Base-by-base conservation (phyloP, 495 filamentous ascomycete genomes). In the Schizothecium vesticola region DNA sequence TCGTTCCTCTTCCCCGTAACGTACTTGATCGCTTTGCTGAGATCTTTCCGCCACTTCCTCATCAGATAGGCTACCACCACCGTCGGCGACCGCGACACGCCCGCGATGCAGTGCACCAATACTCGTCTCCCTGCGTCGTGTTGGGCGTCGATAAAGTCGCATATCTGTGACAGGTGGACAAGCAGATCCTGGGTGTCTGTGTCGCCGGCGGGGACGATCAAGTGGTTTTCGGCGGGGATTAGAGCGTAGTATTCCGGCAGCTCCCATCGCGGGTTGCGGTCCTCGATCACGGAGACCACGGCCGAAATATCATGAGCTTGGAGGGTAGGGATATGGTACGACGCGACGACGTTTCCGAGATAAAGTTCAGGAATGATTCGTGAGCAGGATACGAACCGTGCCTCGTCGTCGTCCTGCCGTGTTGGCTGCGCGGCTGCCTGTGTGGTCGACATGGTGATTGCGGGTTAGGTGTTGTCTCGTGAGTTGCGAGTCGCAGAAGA, bases 1-100 rank as follows among this genome's bases (percentile, higher is more conserved):
- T 16, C 16, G 59, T 56, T 72, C 29, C 72, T 73, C 65, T 73
- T 76, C 21, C 59, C 56, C 25, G 63, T 56, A 57, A 78, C 68
- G 59, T 66, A 66, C 10, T 9, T 21, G 28, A 63, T 5, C 21
- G 61, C 24, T 22, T 63, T 51, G 19, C 43, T 21, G 2, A 63
- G 21, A n/a, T 23, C 22, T 13, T 43, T 51, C 23, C 33, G 23
- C 21, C 33, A 51, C 61, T 63, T 63, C 61, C 61, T 21, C 61
- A 63, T 63, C 61, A 63, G 13, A 13, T 63, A 63, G 6, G 61
- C 61, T 29, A 23, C 28, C 61, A 63, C 61, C 19, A 31, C 31
- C n/a, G 61, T 43, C 22, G 61, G 61, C 19, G 61, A 63, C 31
- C 61, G 28, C 29, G 61, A 63, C 22, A 63, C 31, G 11, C 61